These are phyloP conservation scores for Chaetomium strumarium DNA, from an alignment of 2,329 filamentous ascomycete genomes.

Conservation along the genomic window DNA sequence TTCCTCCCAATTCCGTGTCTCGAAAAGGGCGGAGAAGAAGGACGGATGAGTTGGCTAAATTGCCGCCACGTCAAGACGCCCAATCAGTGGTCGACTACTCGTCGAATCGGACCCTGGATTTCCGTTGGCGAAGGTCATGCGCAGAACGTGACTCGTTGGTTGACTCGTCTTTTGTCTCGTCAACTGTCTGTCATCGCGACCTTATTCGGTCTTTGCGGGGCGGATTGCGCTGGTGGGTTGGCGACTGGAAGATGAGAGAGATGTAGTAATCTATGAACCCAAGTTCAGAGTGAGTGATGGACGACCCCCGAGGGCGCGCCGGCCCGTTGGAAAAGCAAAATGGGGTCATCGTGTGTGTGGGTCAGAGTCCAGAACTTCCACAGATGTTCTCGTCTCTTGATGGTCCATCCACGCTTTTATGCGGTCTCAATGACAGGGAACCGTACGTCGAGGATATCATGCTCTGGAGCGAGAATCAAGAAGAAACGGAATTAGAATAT, in stretches of 20 bases:
- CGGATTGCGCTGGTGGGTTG: neutral
- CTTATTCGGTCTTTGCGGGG: neutral
- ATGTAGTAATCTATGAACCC: neutral
- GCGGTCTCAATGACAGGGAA: no score
- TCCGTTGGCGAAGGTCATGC: conserved; percentile 16
- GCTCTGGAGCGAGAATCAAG: no score
- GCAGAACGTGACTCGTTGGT: neutral
- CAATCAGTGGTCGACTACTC: conserved; percentile 13
- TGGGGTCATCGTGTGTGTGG: no score
- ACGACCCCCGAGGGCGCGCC: no score
- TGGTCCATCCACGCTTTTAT: no score
- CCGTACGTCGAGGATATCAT: no score
- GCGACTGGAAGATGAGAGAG: neutral
- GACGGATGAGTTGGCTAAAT: conserved; percentile 25
- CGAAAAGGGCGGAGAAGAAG: conserved; percentile 2
- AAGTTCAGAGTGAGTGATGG: no score
- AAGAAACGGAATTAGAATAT: no score
- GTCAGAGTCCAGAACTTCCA: no score
- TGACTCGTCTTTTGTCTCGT: neutral
- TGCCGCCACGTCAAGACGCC: conserved; percentile 22
- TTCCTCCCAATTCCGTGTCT: neutral
- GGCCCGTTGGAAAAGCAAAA: no score
- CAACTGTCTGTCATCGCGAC: neutral
- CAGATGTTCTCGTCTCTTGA: no score
- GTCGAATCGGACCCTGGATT: conserved; percentile 15